Evolutionary conservation across 2,329 filamentous ascomycete species (phyloP), one percentile per base, ranked within the genome.

Genomic region (Phialophora expanda): DNA sequence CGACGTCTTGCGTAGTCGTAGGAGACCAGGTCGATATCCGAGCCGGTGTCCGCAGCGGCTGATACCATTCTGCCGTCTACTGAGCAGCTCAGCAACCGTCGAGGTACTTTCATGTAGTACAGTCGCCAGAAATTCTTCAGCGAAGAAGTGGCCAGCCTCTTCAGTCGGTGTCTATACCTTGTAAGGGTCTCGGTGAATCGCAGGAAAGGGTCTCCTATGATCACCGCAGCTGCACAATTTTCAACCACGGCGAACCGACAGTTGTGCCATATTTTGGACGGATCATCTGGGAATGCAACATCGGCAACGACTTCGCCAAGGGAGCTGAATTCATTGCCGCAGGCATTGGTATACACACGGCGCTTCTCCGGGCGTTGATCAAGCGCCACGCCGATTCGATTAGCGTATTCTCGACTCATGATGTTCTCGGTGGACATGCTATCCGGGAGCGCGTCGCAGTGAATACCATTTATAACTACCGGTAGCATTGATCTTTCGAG

Each of bases 131-230:
- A 5, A 22, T 53, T 53, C 11, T 14, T 8, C 3, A 11, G 20
- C 1, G 20, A 20, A n/a, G 4, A 1, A 2, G 20, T 11, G 22
- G 6, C 11, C 12, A 26, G 11, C 26, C 62, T 48, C 44, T 62
- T 38, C 17, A 68, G 46, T 20, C 61, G 67, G 56, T 63, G n/a
- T 41, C 53, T 51, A 41, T 66, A 44, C 24, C 60, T 65, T 20
- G 56, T 54, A 20, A 68, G 30, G 8, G 67, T 70, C 54, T 66
- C 54, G 4, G 67, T 67, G 12, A 17, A n/a, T 38, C 58, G 41
- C n/a, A 70, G 67, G 54, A 70, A 68, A 17, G 48, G 24, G 20
- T 61, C 61, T 7, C 69, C 69, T 41, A 69, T 68, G 38, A 69
- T 69, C 17, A 69, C 11, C 24, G 65, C 48, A 34, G 44, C 56